A percentile compares a stretch with the other conserved stretches of the same genome.
These are phyloP conservation scores for Chrysophaeum taylorii DNA, from an alignment of 352 stramenopile species.

Conservation along the genomic window DNA sequence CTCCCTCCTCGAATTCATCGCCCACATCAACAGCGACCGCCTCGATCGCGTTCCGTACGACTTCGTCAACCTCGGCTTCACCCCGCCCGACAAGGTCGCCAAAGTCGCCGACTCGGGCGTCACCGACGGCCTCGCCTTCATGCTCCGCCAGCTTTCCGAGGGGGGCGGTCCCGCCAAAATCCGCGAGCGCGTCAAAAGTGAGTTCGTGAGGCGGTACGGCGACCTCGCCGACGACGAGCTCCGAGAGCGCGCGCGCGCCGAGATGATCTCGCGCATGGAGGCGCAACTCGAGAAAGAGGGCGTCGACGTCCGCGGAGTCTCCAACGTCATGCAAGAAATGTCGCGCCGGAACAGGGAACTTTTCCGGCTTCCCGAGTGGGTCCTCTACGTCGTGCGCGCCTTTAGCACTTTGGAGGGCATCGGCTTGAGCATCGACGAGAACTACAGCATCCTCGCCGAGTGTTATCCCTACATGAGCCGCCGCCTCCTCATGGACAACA, in stretches of 20 bases:
- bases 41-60: slow-evolving; percentile 15
- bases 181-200: slow-evolving; percentile 1
- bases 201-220: slow-evolving; percentile 17
- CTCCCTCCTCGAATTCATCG: slow-evolving; percentile 22
- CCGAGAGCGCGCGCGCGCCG: neutral
- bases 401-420: slow-evolving; percentile 50
- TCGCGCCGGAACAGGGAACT: slow-evolving; percentile 46
- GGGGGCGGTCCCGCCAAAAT: slow-evolving; percentile 18
- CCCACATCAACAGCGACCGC: slow-evolving; percentile 18
- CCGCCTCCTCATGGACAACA: slow-evolving; percentile 52
- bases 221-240: slow-evolving; percentile 10
- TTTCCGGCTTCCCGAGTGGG: slow-evolving; percentile 48
- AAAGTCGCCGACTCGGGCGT: slow-evolving; percentile 3
- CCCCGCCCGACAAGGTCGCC: slow-evolving; percentile 17
- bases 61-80: slow-evolving; percentile 23
- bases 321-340: slow-evolving; percentile 41
- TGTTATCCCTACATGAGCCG: slow-evolving; percentile 57
- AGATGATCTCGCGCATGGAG: slow-evolving; percentile 16
- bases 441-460: slow-evolving; percentile 60
- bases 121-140: slow-evolving; percentile 17
- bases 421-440: slow-evolving; percentile 35
- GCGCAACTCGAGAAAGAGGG: neutral
- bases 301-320: slow-evolving; percentile 14
- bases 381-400: slow-evolving; percentile 40
- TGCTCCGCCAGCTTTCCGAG: slow-evolving; percentile 14